Base-by-base conservation (phyloP, 2,329 filamentous ascomycete genomes). In the Claviceps purpurea region DNA sequence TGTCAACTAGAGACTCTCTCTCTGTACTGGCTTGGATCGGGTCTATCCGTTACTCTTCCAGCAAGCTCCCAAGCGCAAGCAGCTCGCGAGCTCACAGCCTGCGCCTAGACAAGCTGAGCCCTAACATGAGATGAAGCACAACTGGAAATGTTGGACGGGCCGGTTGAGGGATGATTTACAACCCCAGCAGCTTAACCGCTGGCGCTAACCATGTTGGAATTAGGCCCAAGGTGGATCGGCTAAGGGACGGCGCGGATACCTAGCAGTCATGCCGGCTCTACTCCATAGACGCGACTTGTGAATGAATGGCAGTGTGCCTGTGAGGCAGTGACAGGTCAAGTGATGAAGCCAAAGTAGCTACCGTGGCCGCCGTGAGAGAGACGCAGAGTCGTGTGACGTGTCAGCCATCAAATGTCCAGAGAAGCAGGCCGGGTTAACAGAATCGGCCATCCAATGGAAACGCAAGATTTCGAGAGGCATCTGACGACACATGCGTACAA, bases 51-150 rank as follows among this genome's bases (percentile, higher is more conserved):
- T 11, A 34, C 26, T 10, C 26, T 30, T 30, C 26, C 26, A 30
- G 26, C 8, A 30, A 30, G 26, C 8, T 30, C 26, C 8, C 26
- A 30, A 30, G 26, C 26, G 26, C 26, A 30, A 10, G 30, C 30
- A 34, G 10, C 30, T 30, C 30, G 20, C 41, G 16, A 24, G 20
- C 18, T 24, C 41, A 46, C 18, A 37, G 13, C 20, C 42, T 37
- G 41, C 10, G 14, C 18, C 42, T 11, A 22, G 42, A 40, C 18
- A 38, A 45, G 30, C 16, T 13, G 18, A 38, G 34, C 40, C 14
- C 30, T 39, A 45, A 54, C 49, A 52, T 52, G 50, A 47, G 50
- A 48, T 41, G 50, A 52, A 54, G 42, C 11, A 30, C 41, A 16
- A 34, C 10, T n/a, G 16, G 22, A 54, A 38, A 47, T 13, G 42